Percentiles rank a stretch among this genome's conserved stretches.
Evolutionary conservation across 169 alveolate species (phyloP).

Genomic region (Plasmodium coatneyi): DNA sequence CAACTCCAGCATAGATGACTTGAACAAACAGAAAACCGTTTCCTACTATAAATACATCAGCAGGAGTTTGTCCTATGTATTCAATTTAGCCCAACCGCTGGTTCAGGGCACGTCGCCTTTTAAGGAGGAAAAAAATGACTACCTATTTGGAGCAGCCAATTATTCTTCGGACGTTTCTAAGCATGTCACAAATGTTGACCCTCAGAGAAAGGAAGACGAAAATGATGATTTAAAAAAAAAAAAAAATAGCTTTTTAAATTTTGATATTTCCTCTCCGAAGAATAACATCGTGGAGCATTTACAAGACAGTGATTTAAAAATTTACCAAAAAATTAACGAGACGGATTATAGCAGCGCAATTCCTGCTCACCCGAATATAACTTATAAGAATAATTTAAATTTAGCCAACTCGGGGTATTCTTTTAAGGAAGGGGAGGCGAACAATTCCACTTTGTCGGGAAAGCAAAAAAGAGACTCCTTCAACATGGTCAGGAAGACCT

Average conservation of each 20-base stretch:
- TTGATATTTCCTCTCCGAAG: slow-evolving; percentile 42
- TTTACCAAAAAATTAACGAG: slow-evolving; percentile 67
- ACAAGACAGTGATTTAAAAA: slow-evolving; percentile 74
- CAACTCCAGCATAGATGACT: slow-evolving; percentile 5
- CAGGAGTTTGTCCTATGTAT: slow-evolving; percentile 50
- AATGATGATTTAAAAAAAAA: not conserved
- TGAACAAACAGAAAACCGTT: slow-evolving; percentile 43
- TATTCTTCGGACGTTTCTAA: not conserved
- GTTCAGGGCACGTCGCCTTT: slow-evolving; percentile 19
- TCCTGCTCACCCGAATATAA: slow-evolving; percentile 50
- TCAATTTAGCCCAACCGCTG: slow-evolving; percentile 61
- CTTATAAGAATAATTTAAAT: slow-evolving; percentile 62
- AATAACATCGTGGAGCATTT: slow-evolving; percentile 59
- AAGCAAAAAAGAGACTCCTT: not conserved
- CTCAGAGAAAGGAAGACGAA: not conserved
- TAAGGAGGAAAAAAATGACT: slow-evolving; percentile 17
- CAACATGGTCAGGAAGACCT: not conserved
- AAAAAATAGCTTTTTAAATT: slow-evolving; percentile 34
- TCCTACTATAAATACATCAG: slow-evolving; percentile 69
- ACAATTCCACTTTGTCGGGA: not conserved
- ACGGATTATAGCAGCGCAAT: slow-evolving; percentile 40
- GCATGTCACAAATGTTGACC: not conserved
- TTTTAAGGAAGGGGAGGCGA: not conserved
- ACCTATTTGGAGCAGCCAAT: not conserved
- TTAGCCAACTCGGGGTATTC: slow-evolving; percentile 28